Percentiles rank a stretch among this genome's conserved stretches.
phyloP scores from a whole-genome alignment of 2,329 filamentous ascomycete genomes.

The Monosporascus sp. region DNA sequence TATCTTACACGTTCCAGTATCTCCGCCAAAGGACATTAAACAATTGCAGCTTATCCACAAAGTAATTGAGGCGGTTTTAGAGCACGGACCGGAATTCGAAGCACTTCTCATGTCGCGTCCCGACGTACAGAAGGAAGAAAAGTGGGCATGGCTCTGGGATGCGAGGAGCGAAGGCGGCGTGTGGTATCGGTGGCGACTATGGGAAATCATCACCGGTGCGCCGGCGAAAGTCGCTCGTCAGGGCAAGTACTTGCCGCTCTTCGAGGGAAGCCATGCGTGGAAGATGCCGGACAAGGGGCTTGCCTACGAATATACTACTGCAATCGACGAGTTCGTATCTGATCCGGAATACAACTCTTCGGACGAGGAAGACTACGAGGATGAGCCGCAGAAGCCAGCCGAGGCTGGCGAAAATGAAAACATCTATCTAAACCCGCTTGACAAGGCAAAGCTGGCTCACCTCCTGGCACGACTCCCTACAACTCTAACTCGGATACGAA shows the following conservation, averaged over 20 bases:
- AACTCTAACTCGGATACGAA: constrained; percentile 66
- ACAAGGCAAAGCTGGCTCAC: constrained; percentile 79
- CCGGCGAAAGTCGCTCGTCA: constrained; percentile 36
- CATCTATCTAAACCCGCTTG: constrained; percentile 72
- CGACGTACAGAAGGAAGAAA: constrained; percentile 79
- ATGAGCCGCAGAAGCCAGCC: constrained; percentile 43
- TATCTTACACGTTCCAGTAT: constrained; percentile 63
- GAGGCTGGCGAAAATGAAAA: constrained; percentile 43
- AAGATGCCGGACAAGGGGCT: constrained; percentile 65
- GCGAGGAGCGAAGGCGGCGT: constrained; percentile 71
- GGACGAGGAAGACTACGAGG: constrained; percentile 71
- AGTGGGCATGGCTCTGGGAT: constrained; percentile 94
- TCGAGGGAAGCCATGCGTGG: constrained; percentile 76
- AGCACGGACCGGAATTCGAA: constrained; percentile 82
- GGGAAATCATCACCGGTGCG: constrained; percentile 73
- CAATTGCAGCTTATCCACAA: constrained; percentile 82
- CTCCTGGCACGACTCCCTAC: constrained; percentile 78
- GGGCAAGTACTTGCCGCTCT: constrained; percentile 58
- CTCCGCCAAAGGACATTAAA: constrained; percentile 70
- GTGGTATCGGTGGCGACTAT: constrained; percentile 90
- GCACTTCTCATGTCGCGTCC: constrained; percentile 83
- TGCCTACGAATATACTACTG: constrained; percentile 75
- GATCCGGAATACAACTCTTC: constrained; percentile 83
- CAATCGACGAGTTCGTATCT: constrained; percentile 72
- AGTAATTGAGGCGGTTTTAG: constrained; percentile 73